Evolutionary conservation across 73 alveolate species (phyloP).

Genomic region (Paramecium sexaurelia): DNA sequence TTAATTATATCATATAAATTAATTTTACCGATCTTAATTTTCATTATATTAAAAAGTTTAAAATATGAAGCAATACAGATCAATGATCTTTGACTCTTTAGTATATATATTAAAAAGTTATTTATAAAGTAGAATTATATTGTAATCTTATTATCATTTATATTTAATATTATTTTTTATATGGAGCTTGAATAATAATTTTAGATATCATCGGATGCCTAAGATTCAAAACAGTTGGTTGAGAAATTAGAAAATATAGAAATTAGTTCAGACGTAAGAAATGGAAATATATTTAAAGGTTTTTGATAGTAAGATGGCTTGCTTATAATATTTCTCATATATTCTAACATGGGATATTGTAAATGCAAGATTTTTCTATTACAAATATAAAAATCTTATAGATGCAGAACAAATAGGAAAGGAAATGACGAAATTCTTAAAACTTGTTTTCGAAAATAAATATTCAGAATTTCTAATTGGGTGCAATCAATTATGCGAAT

Average conservation of each 20-base stretch:
- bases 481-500: background rate
- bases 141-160: no score
- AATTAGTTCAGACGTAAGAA: no score
- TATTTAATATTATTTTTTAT: background rate
- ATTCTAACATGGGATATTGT: background rate
- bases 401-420: background rate
- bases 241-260: background rate
- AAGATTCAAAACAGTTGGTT: background rate
- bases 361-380: background rate
- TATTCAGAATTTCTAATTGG: background rate
- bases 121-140: no score
- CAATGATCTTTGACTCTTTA: no score
- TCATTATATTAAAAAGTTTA: no score
- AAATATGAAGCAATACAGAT: no score
- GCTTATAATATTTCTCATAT: background rate
- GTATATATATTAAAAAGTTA: no score
- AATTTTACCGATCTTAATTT: no score
- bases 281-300: no score
- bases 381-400: background rate
- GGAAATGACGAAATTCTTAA: background rate
- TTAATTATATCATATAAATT: no score
- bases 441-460: background rate
- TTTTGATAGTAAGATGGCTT: no score
- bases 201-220: background rate
- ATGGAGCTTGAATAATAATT: background rate